phyloP scores from a whole-genome alignment of 1,284 basidiomycete genomes.

The Ustilago shanxiensis region DNA sequence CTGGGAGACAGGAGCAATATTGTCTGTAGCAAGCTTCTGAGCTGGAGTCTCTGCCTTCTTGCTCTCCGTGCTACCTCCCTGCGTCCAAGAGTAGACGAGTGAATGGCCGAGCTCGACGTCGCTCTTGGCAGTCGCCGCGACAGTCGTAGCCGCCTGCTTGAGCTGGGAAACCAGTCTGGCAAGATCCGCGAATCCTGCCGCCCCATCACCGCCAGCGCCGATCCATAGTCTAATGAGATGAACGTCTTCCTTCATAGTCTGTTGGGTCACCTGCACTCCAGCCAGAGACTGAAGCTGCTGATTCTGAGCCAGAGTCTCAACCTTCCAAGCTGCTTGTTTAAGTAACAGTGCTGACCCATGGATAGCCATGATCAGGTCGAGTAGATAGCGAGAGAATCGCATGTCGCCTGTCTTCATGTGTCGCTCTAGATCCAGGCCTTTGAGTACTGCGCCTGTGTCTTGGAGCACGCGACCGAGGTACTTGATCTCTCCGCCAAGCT shows the following conservation, averaged over 20 bases:
- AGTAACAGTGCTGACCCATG: constrained; percentile 42
- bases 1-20: constrained; percentile 1
- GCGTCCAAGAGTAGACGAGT: constrained; percentile 37
- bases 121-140: not conserved
- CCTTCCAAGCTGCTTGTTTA: constrained; percentile 47
- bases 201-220: constrained; percentile 20
- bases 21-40: not conserved
- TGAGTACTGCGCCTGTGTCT: constrained; percentile 13
- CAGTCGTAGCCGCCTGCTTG: constrained; percentile 13
- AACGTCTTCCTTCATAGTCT: constrained; percentile 25
- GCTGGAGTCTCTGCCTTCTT: constrained; percentile 7
- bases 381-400: constrained; percentile 38
- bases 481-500: constrained; percentile 19
- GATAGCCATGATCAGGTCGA: constrained; percentile 51
- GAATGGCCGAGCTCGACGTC: constrained; percentile 36
- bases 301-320: constrained; percentile 2
- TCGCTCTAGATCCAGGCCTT: constrained; percentile 21
- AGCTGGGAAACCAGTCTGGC: constrained; percentile 30
- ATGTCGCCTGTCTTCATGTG: constrained; percentile 34
- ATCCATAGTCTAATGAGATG: constrained; percentile 42
- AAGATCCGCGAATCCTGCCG: constrained; percentile 37
- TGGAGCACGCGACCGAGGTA: constrained; percentile 17
- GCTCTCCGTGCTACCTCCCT: not conserved
- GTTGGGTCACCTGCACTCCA: constrained; percentile 10
- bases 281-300: constrained; percentile 27